Evolutionary conservation across 192 early-diverging fungal species (phyloP), one percentile per base, ranked within the genome.

Genomic region (Pilobolus umbonatus): DNA sequence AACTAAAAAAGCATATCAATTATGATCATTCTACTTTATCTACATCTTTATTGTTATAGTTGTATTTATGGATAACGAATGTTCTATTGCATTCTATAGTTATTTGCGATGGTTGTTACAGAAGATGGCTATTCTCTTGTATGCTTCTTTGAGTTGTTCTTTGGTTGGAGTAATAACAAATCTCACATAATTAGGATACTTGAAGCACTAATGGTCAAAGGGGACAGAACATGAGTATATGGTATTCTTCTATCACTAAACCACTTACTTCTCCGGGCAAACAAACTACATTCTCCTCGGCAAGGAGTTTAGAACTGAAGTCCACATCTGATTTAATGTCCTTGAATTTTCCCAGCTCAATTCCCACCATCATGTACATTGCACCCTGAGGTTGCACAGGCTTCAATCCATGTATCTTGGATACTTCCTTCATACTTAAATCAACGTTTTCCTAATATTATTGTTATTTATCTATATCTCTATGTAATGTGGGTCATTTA

Each of bases 301-400:
- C 78, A 40, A 85, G 75, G 49, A 95, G 77, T 71, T 87, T 88
- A 67, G 86, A 79, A 29, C 83, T 87, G 65, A 93, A 95, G 30
- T 90, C 85, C 25, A 91, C 80, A 57, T 95, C 93, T 52, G 84
- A 77, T 0, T 62, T 47, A 48, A 95, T 85, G 55, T 81, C 88
- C 50, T 79, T 76, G 71, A 95, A 93, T 36, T 84, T 57, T 4
- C 61, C 61, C 21, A 86, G 38, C 49, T 91, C 66, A 49, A 93
- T 80, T 24, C 85, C 82, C 19, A 90, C 81, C 93, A 95, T 95
- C 67, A 92, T 75, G 69, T 91, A 95, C 93, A 95, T 95, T 46
- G 91, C 91, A 39, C 93, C 93, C 78, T 93, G 90, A 25, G 93
- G 91, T 12, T 85, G 68, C 39, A 95, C 84, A 47, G 87, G 85